phyloP scores from a whole-genome alignment of 176 grass and related monocot species.

The Tillandsia leiboldiana region DNA sequence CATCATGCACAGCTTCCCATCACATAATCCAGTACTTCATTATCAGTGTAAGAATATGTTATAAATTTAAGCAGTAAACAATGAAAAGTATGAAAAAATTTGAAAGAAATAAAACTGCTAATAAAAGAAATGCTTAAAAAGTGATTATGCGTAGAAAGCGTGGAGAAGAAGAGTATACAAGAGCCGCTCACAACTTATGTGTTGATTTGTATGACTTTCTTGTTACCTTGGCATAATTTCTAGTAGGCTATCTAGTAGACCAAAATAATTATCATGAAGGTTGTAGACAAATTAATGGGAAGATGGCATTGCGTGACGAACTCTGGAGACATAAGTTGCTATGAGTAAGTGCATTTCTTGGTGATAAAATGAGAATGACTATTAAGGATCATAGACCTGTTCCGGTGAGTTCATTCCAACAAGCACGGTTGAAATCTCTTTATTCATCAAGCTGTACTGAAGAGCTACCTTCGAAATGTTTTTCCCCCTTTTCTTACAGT shows the following conservation, averaged over 20 bases:
- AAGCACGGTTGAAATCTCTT: conserved; percentile 67
- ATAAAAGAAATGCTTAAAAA: too few species aligned
- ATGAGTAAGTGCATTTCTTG: background rate
- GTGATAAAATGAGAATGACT: background rate
- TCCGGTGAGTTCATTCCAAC: conserved; percentile 84
- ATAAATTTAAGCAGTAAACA: too few species aligned
- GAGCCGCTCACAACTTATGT: too few species aligned
- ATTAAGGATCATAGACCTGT: conserved; percentile 37
- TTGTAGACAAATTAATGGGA: background rate
- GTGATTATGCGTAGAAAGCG: too few species aligned
- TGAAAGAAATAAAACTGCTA: too few species aligned
- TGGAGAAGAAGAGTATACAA: too few species aligned
- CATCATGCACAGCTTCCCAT: too few species aligned
- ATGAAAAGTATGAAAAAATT: too few species aligned
- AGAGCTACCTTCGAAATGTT: conserved; percentile 67
- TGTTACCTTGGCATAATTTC: background rate
- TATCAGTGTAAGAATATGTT: too few species aligned
- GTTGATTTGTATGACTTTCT: too few species aligned
- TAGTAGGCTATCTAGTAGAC: background rate
- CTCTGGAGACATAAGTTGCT: background rate
- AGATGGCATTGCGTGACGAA: background rate
- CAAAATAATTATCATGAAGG: background rate
- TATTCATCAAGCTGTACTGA: conserved; percentile 83
- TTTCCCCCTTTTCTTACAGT: conserved; percentile 64
- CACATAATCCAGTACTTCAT: too few species aligned